These are phyloP conservation scores for Aspergillus sp. DNA, from an alignment of 2,329 filamentous ascomycete genomes.

Conservation along the genomic window DNA sequence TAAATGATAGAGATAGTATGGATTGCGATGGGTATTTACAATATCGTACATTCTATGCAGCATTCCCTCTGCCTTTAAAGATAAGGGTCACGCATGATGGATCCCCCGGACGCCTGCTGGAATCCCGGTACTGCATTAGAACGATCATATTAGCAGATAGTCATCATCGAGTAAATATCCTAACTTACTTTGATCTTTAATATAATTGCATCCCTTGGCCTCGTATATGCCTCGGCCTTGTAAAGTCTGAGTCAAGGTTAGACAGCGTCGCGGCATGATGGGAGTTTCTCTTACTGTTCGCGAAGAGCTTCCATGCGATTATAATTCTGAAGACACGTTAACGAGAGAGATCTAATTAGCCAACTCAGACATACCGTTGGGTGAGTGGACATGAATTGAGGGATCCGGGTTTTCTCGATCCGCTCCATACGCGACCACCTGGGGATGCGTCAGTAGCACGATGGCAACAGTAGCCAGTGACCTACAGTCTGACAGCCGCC, in stretches of 20 bases:
- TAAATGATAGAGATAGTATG: no score
- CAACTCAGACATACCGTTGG: slow-evolving; percentile 35
- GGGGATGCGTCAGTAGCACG: slow-evolving; percentile 1
- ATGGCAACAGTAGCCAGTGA: slow-evolving; percentile 2
- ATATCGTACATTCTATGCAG: neutral
- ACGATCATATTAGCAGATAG: slow-evolving; percentile 3
- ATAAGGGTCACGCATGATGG: no score
- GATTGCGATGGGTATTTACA: no score
- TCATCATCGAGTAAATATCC: neutral
- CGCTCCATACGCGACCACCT: slow-evolving; percentile 46
- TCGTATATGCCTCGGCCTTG: slow-evolving; percentile 32
- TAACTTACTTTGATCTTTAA: slow-evolving; percentile 20
- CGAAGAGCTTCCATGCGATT: slow-evolving; percentile 48
- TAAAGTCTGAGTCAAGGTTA: slow-evolving; percentile 24
- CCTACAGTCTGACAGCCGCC: slow-evolving; percentile 44
- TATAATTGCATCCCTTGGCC: slow-evolving; percentile 28
- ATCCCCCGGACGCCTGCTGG: slow-evolving; percentile 10
- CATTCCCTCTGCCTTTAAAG: neutral
- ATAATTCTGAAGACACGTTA: slow-evolving; percentile 30
- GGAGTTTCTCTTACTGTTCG: slow-evolving; percentile 34
- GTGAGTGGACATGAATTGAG: slow-evolving; percentile 53
- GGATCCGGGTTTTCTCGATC: slow-evolving; percentile 36
- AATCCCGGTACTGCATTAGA: slow-evolving; percentile 13
- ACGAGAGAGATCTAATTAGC: neutral
- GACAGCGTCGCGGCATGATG: neutral